phyloP scores from a whole-genome alignment of 2,329 filamentous ascomycete genomes.

The Curvularia eragrostidis region DNA sequence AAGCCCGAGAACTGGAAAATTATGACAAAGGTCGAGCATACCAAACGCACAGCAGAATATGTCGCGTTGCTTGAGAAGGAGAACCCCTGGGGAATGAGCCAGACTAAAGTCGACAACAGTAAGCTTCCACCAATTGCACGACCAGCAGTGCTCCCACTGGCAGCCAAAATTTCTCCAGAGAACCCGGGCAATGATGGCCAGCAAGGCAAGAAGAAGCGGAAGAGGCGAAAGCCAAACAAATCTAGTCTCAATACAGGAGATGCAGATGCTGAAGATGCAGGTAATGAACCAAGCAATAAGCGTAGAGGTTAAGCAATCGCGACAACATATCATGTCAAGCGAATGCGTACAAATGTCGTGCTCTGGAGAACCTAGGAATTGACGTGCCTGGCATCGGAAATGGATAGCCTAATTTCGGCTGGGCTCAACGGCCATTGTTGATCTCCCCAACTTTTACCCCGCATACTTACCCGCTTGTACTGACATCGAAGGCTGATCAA shows the following conservation, averaged over 20 bases:
- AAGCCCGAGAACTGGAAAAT: conserved; percentile 45
- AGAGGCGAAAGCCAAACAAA: conserved; percentile 28
- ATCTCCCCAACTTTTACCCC: conserved; percentile 26
- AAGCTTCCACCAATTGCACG: conserved; percentile 28
- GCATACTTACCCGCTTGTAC: conserved; percentile 35
- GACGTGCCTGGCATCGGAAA: neutral
- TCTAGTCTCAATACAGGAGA: conserved; percentile 6
- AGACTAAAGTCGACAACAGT: conserved; percentile 5
- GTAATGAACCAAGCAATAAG: conserved; percentile 25
- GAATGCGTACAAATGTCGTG: neutral
- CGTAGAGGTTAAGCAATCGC: conserved; percentile 21
- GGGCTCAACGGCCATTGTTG: neutral
- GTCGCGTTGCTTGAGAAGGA: conserved; percentile 32
- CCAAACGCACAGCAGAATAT: conserved; percentile 42
- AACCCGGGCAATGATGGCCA: conserved; percentile 10
- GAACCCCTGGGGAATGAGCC: conserved; percentile 31
- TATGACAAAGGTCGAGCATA: conserved; percentile 47
- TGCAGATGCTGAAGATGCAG: conserved; percentile 11
- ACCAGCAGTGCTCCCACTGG: conserved; percentile 26
- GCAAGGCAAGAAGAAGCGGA: conserved; percentile 33
- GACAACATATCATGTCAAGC: neutral
- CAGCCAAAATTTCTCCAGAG: conserved; percentile 6
- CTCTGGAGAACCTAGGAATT: neutral
- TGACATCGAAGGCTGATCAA: conserved; percentile 23
- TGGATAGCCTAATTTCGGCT: neutral